Evolutionary conservation across 2,329 filamentous ascomycete genomes (phyloP).

Genomic region (Clonostachys sp.): DNA sequence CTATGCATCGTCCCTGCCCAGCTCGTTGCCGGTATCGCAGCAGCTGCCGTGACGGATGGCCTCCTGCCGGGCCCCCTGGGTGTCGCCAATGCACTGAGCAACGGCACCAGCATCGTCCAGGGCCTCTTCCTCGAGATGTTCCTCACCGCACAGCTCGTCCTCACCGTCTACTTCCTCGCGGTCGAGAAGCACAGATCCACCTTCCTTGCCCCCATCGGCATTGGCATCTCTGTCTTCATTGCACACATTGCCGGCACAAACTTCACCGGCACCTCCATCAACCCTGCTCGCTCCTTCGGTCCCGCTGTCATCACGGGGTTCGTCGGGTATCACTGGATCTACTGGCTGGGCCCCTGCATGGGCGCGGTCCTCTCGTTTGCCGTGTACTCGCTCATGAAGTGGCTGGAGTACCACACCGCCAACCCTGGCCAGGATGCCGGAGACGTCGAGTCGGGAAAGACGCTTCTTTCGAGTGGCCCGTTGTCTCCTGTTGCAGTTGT

Average conservation of each 20-base stretch:
- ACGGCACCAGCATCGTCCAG: conserved; percentile 40
- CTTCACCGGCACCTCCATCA: conserved; percentile 35
- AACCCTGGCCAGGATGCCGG: conserved; percentile 35
- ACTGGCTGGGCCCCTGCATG: conserved; percentile 43
- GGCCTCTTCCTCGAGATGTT: conserved; percentile 63
- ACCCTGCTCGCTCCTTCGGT: conserved; percentile 41
- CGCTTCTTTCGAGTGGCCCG: neutral
- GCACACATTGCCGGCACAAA: conserved; percentile 27
- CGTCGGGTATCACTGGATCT: conserved; percentile 40
- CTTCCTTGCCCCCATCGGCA: conserved; percentile 63
- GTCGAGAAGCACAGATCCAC: conserved; percentile 67
- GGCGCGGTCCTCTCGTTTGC: conserved; percentile 37
- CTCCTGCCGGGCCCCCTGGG: conserved; percentile 48
- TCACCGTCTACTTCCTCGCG: conserved; percentile 62
- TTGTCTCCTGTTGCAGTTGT: neutral
- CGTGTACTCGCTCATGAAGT: conserved; percentile 41
- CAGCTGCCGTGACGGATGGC: conserved; percentile 47
- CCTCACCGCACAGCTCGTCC: conserved; percentile 53
- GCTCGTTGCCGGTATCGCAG: conserved; percentile 48
- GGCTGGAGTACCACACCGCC: conserved; percentile 38
- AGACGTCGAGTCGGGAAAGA: conserved; percentile 6
- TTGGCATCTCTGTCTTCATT: conserved; percentile 64
- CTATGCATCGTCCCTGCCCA: conserved; percentile 47
- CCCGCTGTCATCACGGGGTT: conserved; percentile 34
- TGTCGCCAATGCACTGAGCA: conserved; percentile 46